Base-by-base conservation (phyloP, 2,329 filamentous ascomycete species). In the Trichophyton mentagrophytes region DNA sequence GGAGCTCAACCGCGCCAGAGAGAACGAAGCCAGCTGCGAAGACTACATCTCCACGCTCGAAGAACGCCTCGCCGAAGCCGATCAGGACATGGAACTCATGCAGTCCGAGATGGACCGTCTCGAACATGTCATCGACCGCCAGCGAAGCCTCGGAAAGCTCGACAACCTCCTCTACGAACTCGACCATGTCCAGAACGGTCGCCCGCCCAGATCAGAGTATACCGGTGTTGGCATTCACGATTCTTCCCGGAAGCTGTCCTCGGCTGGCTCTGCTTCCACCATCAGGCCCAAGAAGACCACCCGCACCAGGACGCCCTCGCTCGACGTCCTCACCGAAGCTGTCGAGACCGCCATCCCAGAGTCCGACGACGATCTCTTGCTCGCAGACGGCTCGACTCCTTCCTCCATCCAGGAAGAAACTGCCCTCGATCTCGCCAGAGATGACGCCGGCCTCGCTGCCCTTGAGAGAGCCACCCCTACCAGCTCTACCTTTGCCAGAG, bases 11-110 rank as follows among this genome's bases (percentile, higher is more conserved):
- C 86, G 92, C 47, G 83, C 91, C 15, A 85, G 91, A 57, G 93
- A 96, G 68, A 96, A 90, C 67, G 93, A 99, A 76, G 83, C 86
- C 2, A 87, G 87, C 44, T 90, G 86, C 66, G 93, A 99, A 72
- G 93, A 97, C 66, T 99, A 99, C 72, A 97, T 99, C 59, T 95
- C 92, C 0, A 97, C 91, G 0, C 78, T 99, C 9, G 93, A 99
- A 71, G 93, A 97, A 75, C 87, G 92, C 22, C 82, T 99, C 7
- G 93, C 93, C 0, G 93, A 99, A 74, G 87, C 92, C 1, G 93
- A 99, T 69, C 92, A 97, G 72, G 93, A 99, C 70, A 85, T 89
- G 65, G 93, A 97, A 72, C 78, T 96, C 63, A 96, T 99, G 92
- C 90, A 96, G 72, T 89, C 92, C 40, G 93, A 99, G 70, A 89